phyloP scores from a whole-genome alignment of 1,139 yeast species.

The Blastobotrys serpentis region DNA sequence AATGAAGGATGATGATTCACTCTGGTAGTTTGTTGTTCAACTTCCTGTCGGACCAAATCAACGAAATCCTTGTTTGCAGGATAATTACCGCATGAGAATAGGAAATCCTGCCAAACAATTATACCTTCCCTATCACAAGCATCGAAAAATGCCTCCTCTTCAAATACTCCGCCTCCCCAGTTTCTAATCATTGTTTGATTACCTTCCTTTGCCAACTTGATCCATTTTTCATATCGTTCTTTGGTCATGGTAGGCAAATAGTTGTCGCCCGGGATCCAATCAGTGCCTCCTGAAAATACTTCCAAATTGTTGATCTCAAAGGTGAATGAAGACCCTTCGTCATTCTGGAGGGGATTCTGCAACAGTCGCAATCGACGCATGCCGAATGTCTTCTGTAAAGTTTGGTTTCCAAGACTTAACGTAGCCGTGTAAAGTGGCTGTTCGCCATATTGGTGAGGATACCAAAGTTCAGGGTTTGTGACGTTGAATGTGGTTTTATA shows the following conservation, averaged over 20 bases:
- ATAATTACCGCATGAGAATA: conserved; percentile 52
- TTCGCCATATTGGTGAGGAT: conserved; percentile 43
- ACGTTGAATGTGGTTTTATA: conserved; percentile 8
- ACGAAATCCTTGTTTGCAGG: conserved; percentile 39
- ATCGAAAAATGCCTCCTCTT: conserved; percentile 43
- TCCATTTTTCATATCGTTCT: conserved; percentile 39
- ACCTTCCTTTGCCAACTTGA: conserved; percentile 40
- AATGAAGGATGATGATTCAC: conserved; percentile 42
- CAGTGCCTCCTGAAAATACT: conserved; percentile 43
- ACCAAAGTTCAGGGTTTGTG: conserved; percentile 42
- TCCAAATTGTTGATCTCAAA: conserved; percentile 44
- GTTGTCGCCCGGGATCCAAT: conserved; percentile 51
- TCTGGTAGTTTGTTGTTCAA: conserved; percentile 38
- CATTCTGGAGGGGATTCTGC: conserved; percentile 36
- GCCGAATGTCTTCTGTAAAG: conserved; percentile 33
- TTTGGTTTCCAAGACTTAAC: conserved; percentile 23
- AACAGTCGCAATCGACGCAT: conserved; percentile 43
- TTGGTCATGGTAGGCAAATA: conserved; percentile 37
- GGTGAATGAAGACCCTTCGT: conserved; percentile 43
- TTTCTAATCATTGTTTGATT: conserved; percentile 47
- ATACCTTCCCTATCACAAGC: conserved; percentile 47
- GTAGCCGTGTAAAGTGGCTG: conserved; percentile 38
- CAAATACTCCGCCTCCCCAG: conserved; percentile 53
- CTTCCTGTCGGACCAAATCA: conserved; percentile 38
- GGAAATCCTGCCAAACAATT: conserved; percentile 52